Base-by-base conservation (phyloP, 106 monocot genomes). In the Dendrobium officinale region DNA sequence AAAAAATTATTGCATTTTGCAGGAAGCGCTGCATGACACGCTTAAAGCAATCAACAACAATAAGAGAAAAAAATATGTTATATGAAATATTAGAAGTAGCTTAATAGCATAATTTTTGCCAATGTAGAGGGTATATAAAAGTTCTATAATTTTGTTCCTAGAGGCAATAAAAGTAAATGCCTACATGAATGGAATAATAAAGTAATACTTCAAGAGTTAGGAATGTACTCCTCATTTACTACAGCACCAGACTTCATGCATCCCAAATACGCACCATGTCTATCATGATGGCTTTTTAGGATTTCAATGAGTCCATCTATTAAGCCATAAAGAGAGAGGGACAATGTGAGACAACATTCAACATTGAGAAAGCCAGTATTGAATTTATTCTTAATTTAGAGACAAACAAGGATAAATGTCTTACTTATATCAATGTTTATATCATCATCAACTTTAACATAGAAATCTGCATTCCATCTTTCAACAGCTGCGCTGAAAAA, bases 221-320 rank as follows among this genome's bases (percentile, higher is more conserved):
- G 79, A 78, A 84, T n/a, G 87, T 93, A 99, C 99, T 87, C 88
- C 83, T 99, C 95, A 80, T 48, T 91, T 82, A 95, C 73, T 55
- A 99, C 99, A 68, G 27, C 55, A 42, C 99, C 99, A 83, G 99
- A 99, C 80, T 99, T 99, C 99, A 99, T 99, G 82, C 99, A 99
- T 11, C 99, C 99, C 84, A 99, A 81, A 77, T 99, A 99, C 72
- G 86, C 67, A 70, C 91, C 90, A 85, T 90, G 79, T 29, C 86
- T 83, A 45, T 83, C 88, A 54, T 86, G 90, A 24, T 89, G 95
- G 75, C 88, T 87, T 87, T 95, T 84, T 72, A 99, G 89, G 84
- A 95, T 90, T 83, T 95, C 93, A 74, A 95, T 93, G 61, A 99
- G 85, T 40, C 87, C 93, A 86, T 86, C 96, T 96, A 75, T 49